Evolutionary conservation across 2,329 filamentous ascomycete species (phyloP).

Genomic region (Fusarium paranaense): DNA sequence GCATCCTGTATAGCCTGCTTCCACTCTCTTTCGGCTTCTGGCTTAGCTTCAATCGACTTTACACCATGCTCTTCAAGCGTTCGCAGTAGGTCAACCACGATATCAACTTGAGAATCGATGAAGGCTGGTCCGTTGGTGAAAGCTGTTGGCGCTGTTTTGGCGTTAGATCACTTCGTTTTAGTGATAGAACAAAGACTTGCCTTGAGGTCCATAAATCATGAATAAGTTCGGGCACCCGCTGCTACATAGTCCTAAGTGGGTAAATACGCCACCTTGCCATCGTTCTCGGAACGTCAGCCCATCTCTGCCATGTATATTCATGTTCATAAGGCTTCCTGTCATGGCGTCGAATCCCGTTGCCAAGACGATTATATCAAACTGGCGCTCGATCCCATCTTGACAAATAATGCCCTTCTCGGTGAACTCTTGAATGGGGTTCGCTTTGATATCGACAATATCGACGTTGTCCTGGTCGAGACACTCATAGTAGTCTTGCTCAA

Average conservation of each 20-base stretch:
- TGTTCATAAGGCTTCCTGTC: constrained; percentile 33
- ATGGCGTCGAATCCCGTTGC: constrained; percentile 41
- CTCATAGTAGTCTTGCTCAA: constrained; percentile 64
- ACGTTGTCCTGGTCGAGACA: constrained; percentile 58
- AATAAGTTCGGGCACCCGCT: constrained; percentile 39
- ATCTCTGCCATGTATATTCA: constrained; percentile 35
- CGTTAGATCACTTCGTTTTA: neutral
- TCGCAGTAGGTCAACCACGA: constrained; percentile 24
- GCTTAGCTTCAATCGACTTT: neutral
- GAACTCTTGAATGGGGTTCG: constrained; percentile 56
- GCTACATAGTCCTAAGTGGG: constrained; percentile 38
- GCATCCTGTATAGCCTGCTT: neutral
- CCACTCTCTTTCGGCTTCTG: neutral
- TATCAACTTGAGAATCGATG: constrained; percentile 37
- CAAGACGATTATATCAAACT: constrained; percentile 43
- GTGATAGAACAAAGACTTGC: neutral
- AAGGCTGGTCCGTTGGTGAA: constrained; percentile 36
- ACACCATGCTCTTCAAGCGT: constrained; percentile 4
- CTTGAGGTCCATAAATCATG: constrained; percentile 42
- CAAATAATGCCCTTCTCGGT: constrained; percentile 54
- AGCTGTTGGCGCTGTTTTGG: constrained; percentile 17
- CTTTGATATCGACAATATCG: constrained; percentile 58
- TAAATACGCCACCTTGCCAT: constrained; percentile 35
- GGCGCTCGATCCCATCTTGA: constrained; percentile 46
- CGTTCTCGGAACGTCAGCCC: constrained; percentile 21